These are phyloP conservation scores for Suillus sp. DNA, from an alignment of 768 basidiomycete species.

Conservation along the genomic window DNA sequence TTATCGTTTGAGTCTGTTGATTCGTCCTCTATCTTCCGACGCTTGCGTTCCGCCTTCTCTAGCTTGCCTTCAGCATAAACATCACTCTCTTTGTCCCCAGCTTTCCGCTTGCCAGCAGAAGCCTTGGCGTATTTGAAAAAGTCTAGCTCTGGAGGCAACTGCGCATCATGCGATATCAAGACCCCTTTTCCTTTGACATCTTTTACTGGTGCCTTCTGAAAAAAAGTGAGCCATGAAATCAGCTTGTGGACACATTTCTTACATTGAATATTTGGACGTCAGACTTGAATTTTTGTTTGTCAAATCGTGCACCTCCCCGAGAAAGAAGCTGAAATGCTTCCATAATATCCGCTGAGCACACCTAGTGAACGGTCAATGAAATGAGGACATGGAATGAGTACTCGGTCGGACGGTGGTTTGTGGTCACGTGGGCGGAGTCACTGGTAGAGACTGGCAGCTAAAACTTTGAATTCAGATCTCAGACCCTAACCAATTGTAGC, in stretches of 20 bases:
- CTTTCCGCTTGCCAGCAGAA: conserved; percentile 55
- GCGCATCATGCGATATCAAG: conserved; percentile 37
- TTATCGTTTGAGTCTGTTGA: conserved; percentile 25
- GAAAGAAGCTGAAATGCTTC: conserved; percentile 91
- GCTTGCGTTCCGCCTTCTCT: conserved; percentile 27
- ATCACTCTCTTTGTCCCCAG: conserved; percentile 20
- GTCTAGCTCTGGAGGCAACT: conserved; percentile 79
- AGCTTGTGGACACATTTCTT: conserved; percentile 21
- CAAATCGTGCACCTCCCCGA: conserved; percentile 79
- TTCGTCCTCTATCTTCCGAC: conserved; percentile 29
- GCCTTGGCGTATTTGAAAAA: conserved; percentile 88
- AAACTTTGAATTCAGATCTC: too few relatives aligned
- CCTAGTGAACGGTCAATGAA: neutral
- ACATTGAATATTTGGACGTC: conserved; percentile 77
- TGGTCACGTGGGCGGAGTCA: neutral
- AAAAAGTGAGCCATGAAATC: conserved; percentile 9
- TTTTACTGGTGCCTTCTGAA: conserved; percentile 29
- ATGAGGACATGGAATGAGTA: neutral
- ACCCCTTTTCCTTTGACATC: conserved; percentile 27
- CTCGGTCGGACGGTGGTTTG: too few relatives aligned
- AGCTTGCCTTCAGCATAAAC: conserved; percentile 16
- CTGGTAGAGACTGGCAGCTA: too few relatives aligned
- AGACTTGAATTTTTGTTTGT: conserved; percentile 70
- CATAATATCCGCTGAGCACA: conserved; percentile 42
- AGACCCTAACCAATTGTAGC: too few relatives aligned